Conservation (phyloP, 2,329 filamentous ascomycete genomes). For the Alternaria rosae region DNA sequence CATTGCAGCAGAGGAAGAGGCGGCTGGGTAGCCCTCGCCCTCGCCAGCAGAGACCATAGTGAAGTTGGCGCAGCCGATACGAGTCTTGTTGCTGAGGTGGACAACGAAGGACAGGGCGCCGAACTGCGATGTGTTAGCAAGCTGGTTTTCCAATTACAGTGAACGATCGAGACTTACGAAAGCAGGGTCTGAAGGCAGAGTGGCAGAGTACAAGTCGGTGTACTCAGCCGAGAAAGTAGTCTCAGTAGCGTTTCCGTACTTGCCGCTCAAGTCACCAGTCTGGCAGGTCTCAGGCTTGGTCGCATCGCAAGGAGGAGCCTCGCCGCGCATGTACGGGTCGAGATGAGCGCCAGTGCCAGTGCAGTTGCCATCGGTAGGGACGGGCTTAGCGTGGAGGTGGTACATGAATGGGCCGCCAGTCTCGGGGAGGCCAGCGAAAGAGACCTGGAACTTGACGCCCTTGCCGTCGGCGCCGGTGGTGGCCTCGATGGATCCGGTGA, state of each 20-base stretch:
- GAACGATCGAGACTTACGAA: slow-evolving; percentile 41
- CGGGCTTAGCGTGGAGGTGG: slow-evolving; percentile 55
- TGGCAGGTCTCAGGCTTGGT: slow-evolving; percentile 51
- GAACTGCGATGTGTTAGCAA: slow-evolving; percentile 37
- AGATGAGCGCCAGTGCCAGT: slow-evolving; percentile 52
- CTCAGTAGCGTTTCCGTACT: slow-evolving; percentile 51
- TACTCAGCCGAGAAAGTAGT: slow-evolving; percentile 48
- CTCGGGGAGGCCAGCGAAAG: slow-evolving; percentile 51
- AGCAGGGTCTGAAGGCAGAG: slow-evolving; percentile 48
- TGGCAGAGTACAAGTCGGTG: slow-evolving; percentile 36
- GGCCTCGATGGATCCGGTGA: slow-evolving; percentile 48
- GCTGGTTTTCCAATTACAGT: not conserved
- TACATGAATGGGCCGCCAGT: slow-evolving; percentile 57
- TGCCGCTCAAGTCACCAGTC: slow-evolving; percentile 56
- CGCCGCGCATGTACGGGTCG: slow-evolving; percentile 54
- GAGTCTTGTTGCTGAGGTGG: slow-evolving; percentile 61
- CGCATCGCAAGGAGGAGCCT: slow-evolving; percentile 48
- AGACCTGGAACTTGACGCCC: slow-evolving; percentile 52
- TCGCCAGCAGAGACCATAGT: slow-evolving; percentile 62
- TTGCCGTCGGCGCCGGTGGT: slow-evolving; percentile 44
- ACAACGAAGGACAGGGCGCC: slow-evolving; percentile 64
- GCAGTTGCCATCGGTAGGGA: slow-evolving; percentile 55
- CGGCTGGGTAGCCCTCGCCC: slow-evolving; percentile 44
- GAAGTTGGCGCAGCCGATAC: slow-evolving; percentile 67
- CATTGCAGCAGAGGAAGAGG: not conserved